phyloP scores from a whole-genome alignment of 306 rosid genomes.

The Adenanthera pavonina region DNA sequence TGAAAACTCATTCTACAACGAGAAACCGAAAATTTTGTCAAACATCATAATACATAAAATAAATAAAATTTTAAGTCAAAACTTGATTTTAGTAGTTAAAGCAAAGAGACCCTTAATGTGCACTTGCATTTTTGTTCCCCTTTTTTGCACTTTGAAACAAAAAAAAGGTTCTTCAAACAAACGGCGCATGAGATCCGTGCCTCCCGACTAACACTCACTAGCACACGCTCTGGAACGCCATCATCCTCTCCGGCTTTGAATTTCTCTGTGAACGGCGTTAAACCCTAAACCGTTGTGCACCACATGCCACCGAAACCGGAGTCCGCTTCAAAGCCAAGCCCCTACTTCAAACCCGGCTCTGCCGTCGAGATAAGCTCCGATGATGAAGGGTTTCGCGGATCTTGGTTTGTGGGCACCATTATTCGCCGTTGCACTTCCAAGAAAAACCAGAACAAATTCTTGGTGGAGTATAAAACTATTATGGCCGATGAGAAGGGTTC shows the following conservation, averaged over 20 bases:
- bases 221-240: not conserved
- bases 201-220: not conserved
- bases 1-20: too few relatives aligned
- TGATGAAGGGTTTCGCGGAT: slow-evolving; percentile 67
- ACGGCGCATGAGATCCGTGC: not conserved
- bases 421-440: slow-evolving; percentile 34
- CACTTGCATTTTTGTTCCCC: too few relatives aligned
- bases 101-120: too few relatives aligned
- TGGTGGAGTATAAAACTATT: slow-evolving; percentile 55
- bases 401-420: slow-evolving; percentile 54
- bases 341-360: slow-evolving; percentile 43
- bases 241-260: not conserved
- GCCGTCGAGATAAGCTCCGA: slow-evolving; percentile 56
- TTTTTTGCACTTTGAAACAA: too few relatives aligned
- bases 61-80: too few relatives aligned
- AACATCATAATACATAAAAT: too few relatives aligned
- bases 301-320: slow-evolving; percentile 30
- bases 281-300: not conserved
- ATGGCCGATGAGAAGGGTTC: slow-evolving; percentile 36
- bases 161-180: too few relatives aligned
- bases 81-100: too few relatives aligned
- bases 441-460: slow-evolving; percentile 21
- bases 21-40: too few relatives aligned
- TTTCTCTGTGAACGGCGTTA: not conserved
- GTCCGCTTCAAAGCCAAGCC: not conserved